phyloP scores from a whole-genome alignment of 495 filamentous ascomycete species.

The Rusavskia elegans region DNA sequence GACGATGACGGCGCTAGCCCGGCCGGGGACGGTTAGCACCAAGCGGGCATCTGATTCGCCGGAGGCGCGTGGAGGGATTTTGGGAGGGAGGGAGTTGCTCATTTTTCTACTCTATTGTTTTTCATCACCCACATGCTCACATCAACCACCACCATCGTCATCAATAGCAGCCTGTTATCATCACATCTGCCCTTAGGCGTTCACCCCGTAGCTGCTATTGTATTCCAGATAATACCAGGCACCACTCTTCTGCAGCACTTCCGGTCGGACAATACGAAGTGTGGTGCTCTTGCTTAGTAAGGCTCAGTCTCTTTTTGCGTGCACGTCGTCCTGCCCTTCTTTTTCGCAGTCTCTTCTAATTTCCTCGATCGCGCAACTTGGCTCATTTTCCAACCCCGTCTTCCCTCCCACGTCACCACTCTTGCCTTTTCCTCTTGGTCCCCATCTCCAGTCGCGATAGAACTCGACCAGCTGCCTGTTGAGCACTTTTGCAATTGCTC shows the following conservation, averaged over 20 bases:
- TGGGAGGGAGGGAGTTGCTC: neutral
- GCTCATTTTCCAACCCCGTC: neutral
- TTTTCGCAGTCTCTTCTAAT: neutral
- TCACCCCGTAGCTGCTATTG: too few species aligned
- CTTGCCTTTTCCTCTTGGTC: neutral
- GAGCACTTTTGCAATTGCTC: too few species aligned
- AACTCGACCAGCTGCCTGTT: too few species aligned
- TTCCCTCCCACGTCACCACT: neutral
- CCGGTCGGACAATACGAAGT: too few species aligned
- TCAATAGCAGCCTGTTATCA: neutral
- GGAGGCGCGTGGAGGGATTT: neutral
- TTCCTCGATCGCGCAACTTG: neutral
- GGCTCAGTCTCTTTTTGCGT: too few species aligned
- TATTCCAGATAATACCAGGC: too few species aligned
- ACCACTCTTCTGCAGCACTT: too few species aligned
- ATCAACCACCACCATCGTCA: neutral
- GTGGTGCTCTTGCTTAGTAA: too few species aligned
- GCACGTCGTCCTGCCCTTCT: neutral
- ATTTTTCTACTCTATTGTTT: neutral
- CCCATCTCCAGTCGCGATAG: neutral
- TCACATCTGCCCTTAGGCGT: too few species aligned
- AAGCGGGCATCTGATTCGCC: neutral
- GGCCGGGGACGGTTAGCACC: neutral
- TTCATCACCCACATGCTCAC: neutral
- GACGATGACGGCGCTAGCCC: neutral